phyloP scores from a whole-genome alignment of 257 asterid species.

The Lantana camara region DNA sequence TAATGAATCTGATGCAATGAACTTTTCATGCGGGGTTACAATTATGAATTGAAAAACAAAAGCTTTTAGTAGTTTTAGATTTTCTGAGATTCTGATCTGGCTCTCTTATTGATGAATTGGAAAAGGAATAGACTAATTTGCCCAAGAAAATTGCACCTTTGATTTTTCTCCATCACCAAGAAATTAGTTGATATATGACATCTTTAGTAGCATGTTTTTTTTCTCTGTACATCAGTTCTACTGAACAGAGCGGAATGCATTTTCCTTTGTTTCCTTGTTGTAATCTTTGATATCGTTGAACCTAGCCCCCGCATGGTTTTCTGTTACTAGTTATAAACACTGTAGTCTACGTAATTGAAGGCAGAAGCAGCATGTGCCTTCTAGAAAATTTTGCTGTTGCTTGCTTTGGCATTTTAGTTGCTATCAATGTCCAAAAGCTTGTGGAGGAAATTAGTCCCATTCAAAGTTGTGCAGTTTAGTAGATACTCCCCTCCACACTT shows the following conservation, averaged over 20 bases:
- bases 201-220: not conserved
- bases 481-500: conserved; percentile 2
- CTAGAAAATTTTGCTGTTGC: not conserved
- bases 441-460: not conserved
- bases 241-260: not conserved
- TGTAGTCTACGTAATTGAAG: conserved; percentile 4
- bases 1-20: not conserved
- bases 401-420: not conserved
- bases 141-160: no score
- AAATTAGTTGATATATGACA: not conserved
- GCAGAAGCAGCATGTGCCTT: not conserved
- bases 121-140: not conserved
- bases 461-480: not conserved
- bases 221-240: not conserved
- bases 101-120: not conserved
- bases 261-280: not conserved
- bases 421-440: not conserved
- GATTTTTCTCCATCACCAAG: not conserved
- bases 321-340: not conserved
- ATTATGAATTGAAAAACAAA: not conserved
- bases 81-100: conserved; percentile 10
- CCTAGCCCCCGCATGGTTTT: not conserved
- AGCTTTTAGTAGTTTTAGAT: not conserved
- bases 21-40: not conserved
- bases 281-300: conserved; percentile 1